Percentiles rank a stretch among this genome's conserved stretches.
These are phyloP conservation scores for Cyclotella atomus DNA, from an alignment of 108 stramenopile species.

Conservation along the genomic window DNA sequence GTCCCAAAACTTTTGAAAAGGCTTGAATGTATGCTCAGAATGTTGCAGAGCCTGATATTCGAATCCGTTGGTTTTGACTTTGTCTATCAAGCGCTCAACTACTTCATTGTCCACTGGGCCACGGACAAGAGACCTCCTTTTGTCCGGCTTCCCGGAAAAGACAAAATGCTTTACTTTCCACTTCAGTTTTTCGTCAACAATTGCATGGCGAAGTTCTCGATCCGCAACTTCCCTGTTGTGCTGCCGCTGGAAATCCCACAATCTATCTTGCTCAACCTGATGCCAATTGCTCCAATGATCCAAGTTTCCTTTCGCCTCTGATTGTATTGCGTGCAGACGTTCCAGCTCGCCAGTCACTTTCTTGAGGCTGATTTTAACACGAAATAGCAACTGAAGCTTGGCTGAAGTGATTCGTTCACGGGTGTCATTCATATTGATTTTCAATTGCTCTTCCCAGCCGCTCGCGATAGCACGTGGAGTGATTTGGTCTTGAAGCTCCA, in stretches of 20 bases:
- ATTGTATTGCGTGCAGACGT: neutral
- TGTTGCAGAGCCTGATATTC: conserved; percentile 12
- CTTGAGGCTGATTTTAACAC: conserved; percentile 22
- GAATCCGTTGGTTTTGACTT: neutral
- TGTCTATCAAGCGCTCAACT: conserved; percentile 17
- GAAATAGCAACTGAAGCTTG: conserved; percentile 43
- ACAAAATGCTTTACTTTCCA: conserved; percentile 43
- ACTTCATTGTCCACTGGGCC: neutral
- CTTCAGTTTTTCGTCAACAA: conserved; percentile 32
- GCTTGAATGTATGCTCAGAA: conserved; percentile 9
- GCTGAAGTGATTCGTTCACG: conserved; percentile 42
- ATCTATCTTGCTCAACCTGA: conserved; percentile 34
- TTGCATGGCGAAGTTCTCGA: conserved; percentile 7
- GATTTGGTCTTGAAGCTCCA: conserved; percentile 28
- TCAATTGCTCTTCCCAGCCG: conserved; percentile 47
- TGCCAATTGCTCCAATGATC: conserved; percentile 42
- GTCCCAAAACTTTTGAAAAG: conserved; percentile 34
- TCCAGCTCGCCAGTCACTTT: conserved; percentile 19
- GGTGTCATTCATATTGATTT: conserved; percentile 38
- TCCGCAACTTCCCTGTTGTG: conserved; percentile 30
- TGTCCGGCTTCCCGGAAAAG: conserved; percentile 46
- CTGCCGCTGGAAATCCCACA: conserved; percentile 43
- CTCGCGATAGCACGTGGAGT: conserved; percentile 35
- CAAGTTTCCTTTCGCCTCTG: conserved; percentile 22
- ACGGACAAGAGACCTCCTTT: conserved; percentile 12